Conservation (phyloP, 2,329 filamentous ascomycete genomes). For the Thielaviopsis ethacetica region DNA sequence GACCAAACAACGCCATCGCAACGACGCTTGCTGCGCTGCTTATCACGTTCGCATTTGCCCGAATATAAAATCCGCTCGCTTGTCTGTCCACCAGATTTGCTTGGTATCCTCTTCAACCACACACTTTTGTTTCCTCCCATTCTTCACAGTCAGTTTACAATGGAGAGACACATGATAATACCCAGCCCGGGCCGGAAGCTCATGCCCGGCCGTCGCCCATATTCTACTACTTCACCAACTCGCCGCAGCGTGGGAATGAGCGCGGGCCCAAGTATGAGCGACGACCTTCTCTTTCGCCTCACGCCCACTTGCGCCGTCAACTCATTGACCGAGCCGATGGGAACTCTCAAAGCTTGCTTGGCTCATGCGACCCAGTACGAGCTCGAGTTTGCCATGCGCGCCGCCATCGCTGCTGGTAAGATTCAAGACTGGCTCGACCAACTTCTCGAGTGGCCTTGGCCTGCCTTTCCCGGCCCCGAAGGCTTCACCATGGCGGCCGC, state of each 20-base stretch:
- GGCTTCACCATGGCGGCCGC: slow-evolving; percentile 31
- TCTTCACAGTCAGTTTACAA: neutral
- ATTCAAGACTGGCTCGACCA: slow-evolving; percentile 64
- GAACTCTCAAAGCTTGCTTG: slow-evolving; percentile 40
- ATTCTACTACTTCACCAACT: slow-evolving; percentile 28
- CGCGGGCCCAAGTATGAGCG: slow-evolving; percentile 16
- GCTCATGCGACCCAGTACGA: slow-evolving; percentile 46
- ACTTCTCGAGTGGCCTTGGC: slow-evolving; percentile 44
- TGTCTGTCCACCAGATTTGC: too few species aligned
- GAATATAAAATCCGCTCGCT: too few species aligned
- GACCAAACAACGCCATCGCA: too few species aligned
- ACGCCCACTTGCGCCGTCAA: slow-evolving; percentile 44
- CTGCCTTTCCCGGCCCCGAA: slow-evolving; percentile 27
- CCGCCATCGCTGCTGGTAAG: slow-evolving; percentile 52
- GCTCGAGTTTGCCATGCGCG: slow-evolving; percentile 53
- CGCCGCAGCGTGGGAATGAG: slow-evolving; percentile 19
- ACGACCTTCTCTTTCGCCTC: slow-evolving; percentile 46
- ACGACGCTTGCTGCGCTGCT: too few species aligned
- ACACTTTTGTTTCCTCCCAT: too few species aligned
- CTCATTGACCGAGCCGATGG: slow-evolving; percentile 37
- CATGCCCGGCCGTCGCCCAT: slow-evolving; percentile 22
- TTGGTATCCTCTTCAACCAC: too few species aligned
- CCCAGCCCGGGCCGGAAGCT: slow-evolving; percentile 22
- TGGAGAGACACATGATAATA: slow-evolving; percentile 15
- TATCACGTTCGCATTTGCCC: too few species aligned